A percentile compares a stretch with the other conserved stretches of the same genome.
Evolutionary conservation across 441 rosid genomes (phyloP).

Genomic region (Syzygium syzygioides): DNA sequence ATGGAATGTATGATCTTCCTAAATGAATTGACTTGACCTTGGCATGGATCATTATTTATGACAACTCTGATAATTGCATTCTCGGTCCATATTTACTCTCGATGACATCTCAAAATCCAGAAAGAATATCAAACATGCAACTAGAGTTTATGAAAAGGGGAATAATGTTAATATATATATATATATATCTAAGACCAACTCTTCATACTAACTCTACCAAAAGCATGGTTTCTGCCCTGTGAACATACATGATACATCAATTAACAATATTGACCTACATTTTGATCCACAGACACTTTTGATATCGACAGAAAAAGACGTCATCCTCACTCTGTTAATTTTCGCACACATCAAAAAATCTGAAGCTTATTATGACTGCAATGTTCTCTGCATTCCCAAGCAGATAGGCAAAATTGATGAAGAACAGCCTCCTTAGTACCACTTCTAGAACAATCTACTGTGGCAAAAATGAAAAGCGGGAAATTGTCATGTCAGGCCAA

Average conservation of each 20-base stretch:
- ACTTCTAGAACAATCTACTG: neutral
- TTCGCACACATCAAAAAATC: neutral
- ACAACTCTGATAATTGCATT: neutral
- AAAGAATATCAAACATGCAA: neutral
- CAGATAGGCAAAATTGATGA: neutral
- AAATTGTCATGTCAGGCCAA: neutral
- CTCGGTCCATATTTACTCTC: neutral
- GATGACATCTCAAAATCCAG: neutral
- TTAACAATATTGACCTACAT: neutral
- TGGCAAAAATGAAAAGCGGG: neutral
- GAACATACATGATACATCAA: neutral
- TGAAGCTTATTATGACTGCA: neutral
- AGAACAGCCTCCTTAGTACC: neutral
- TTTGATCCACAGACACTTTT: neutral
- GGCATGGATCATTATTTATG: neutral
- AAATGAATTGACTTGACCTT: constrained; percentile 24
- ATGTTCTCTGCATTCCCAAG: neutral
- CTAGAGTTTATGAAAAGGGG: neutral
- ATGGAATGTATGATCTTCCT: constrained; percentile 59
- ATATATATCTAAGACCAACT: neutral
- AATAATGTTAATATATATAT: neutral
- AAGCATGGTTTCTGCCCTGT: neutral
- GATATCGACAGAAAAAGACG: neutral
- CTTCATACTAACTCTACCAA: neutral
- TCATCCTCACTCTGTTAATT: neutral